phyloP scores from a whole-genome alignment of 371 early-diverging fungal species.

The Synchytrium microbalum region DNA sequence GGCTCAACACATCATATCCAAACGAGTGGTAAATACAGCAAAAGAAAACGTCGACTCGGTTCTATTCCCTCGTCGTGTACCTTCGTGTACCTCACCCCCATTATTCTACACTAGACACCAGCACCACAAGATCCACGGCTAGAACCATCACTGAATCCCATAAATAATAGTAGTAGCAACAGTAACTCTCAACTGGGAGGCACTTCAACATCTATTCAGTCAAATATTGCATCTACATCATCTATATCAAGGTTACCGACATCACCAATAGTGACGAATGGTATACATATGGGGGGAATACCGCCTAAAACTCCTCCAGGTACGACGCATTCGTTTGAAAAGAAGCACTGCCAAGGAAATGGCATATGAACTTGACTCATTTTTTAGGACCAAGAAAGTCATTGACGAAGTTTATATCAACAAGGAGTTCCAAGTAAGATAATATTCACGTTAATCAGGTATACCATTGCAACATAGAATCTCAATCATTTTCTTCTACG shows the following conservation, averaged over 20 bases:
- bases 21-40: background rate
- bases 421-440: too few species aligned
- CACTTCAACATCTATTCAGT: background rate
- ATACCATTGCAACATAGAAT: too few species aligned
- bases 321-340: too few species aligned
- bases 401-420: background rate
- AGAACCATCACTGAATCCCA: background rate
- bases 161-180: background rate
- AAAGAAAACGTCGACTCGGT: too few species aligned
- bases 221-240: background rate
- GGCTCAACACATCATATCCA: slow-evolving; percentile 24
- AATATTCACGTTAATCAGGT: too few species aligned
- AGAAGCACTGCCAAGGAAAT: too few species aligned
- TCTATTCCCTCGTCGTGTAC: too few species aligned
- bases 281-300: background rate
- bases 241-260: background rate
- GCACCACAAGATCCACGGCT: background rate
- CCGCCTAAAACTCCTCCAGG: background rate
- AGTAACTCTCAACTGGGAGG: too few species aligned
- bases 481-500: background rate
- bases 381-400: background rate
- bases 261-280: background rate
- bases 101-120: background rate
- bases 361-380: too few species aligned
- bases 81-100: background rate